Evolutionary conservation across 1,284 basidiomycete species (phyloP).

Genomic region (Porogramme epimiltina): DNA sequence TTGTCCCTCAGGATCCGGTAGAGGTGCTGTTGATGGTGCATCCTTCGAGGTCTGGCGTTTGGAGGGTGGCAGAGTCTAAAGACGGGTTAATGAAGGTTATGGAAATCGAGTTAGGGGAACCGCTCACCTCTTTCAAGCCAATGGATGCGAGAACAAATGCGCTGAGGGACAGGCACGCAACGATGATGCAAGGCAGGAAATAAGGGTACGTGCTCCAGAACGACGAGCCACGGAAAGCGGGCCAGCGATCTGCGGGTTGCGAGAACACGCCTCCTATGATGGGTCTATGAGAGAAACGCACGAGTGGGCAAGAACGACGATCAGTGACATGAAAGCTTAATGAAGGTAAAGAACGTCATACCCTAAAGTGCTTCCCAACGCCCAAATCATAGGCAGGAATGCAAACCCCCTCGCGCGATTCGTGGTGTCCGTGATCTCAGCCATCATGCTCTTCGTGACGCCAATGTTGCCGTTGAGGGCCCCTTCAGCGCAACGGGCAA

Average conservation of each 20-base stretch:
- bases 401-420: slow-evolving; percentile 67
- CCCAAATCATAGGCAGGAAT: slow-evolving; percentile 62
- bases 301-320: background rate
- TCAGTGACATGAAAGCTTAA: background rate
- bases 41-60: too few relatives aligned
- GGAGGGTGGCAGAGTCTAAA: too few relatives aligned
- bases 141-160: slow-evolving; percentile 51
- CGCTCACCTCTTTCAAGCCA: slow-evolving; percentile 60
- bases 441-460: slow-evolving; percentile 69
- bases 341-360: slow-evolving; percentile 24
- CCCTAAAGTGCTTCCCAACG: slow-evolving; percentile 42
- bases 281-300: slow-evolving; percentile 43
- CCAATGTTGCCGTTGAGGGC: slow-evolving; percentile 62
- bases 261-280: slow-evolving; percentile 67
- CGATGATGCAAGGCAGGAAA: slow-evolving; percentile 66
- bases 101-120: too few relatives aligned
- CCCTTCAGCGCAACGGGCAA: slow-evolving; percentile 51
- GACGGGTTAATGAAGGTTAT: too few relatives aligned
- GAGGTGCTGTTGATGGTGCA: too few relatives aligned
- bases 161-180: slow-evolving; percentile 51
- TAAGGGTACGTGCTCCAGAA: slow-evolving; percentile 70
- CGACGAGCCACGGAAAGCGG: slow-evolving; percentile 56
- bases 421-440: slow-evolving; percentile 68
- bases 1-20: too few relatives aligned
- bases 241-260: slow-evolving; percentile 65